These are phyloP conservation scores for Pseudozyma hubeiensis DNA, from an alignment of 1,284 basidiomycete genomes.

Conservation along the genomic window DNA sequence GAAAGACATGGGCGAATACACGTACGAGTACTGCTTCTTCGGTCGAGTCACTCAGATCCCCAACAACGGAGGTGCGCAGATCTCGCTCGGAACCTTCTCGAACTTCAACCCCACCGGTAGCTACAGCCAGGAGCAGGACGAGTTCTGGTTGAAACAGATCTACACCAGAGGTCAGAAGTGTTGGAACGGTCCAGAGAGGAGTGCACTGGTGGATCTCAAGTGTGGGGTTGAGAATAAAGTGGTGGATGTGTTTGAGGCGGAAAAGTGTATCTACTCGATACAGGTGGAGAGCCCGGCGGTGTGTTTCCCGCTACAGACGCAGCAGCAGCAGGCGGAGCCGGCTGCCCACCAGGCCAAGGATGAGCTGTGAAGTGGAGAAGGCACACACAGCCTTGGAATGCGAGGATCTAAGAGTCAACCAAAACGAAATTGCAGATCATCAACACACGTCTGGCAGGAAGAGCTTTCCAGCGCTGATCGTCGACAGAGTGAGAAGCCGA, in stretches of 20 bases:
- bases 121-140: slow-evolving; percentile 74
- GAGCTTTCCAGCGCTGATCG: too few relatives aligned
- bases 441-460: too few relatives aligned
- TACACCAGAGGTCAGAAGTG: slow-evolving; percentile 84
- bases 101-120: slow-evolving; percentile 80
- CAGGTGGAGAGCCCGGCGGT: slow-evolving; percentile 88
- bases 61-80: slow-evolving; percentile 80
- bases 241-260: slow-evolving; percentile 82
- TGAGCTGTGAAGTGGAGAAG: slow-evolving; percentile 12
- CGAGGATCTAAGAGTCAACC: too few relatives aligned
- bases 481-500: too few relatives aligned
- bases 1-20: slow-evolving; percentile 93
- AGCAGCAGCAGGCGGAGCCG: slow-evolving; percentile 4
- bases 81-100: slow-evolving; percentile 77
- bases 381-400: not conserved
- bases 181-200: slow-evolving; percentile 96
- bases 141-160: slow-evolving; percentile 82
- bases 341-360: slow-evolving; percentile 20
- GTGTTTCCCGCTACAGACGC: slow-evolving; percentile 72
- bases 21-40: slow-evolving; percentile 96
- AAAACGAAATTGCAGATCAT: too few relatives aligned
- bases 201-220: slow-evolving; percentile 80
- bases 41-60: slow-evolving; percentile 88
- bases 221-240: slow-evolving; percentile 89
- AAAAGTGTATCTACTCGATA: slow-evolving; percentile 96